These are phyloP conservation scores for Pestalotiopsis sp. DNA, from an alignment of 2,329 filamentous ascomycete genomes.

Conservation along the genomic window DNA sequence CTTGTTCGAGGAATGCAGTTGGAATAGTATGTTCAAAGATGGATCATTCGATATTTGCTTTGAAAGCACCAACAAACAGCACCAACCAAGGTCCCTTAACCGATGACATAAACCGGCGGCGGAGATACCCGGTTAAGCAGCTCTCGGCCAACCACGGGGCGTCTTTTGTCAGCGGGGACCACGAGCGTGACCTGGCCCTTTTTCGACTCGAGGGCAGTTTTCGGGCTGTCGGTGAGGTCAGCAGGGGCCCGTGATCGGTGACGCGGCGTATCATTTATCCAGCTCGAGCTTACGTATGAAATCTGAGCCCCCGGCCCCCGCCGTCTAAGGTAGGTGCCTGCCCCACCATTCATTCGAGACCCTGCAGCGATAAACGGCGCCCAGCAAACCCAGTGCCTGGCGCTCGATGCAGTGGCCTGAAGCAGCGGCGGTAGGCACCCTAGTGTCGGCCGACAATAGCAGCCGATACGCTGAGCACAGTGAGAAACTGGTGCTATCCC, in stretches of 20 bases:
- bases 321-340: not conserved
- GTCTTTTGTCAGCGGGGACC: conserved; percentile 1
- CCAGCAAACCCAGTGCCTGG: not conserved
- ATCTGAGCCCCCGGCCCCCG: not conserved
- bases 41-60: conserved; percentile 15
- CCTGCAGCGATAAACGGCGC: not conserved
- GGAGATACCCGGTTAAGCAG: not conserved
- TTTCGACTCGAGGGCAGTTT: not conserved
- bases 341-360: not conserved
- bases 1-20: not conserved
- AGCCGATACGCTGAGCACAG: not conserved
- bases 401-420: not conserved
- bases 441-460: not conserved
- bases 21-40: not conserved
- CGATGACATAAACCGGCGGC: conserved; percentile 14
- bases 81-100: not conserved
- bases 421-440: not conserved
- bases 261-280: conserved; percentile 1
- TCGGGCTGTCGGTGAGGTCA: not conserved
- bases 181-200: not conserved
- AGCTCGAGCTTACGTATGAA: not conserved
- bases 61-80: conserved; percentile 10
- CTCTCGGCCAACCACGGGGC: conserved; percentile 9
- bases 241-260: not conserved
- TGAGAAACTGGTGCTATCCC: not conserved